Evolutionary conservation across 225 moss, liverwort and hornwort genomes (phyloP).

Genomic region (Takakia lepidozioides): DNA sequence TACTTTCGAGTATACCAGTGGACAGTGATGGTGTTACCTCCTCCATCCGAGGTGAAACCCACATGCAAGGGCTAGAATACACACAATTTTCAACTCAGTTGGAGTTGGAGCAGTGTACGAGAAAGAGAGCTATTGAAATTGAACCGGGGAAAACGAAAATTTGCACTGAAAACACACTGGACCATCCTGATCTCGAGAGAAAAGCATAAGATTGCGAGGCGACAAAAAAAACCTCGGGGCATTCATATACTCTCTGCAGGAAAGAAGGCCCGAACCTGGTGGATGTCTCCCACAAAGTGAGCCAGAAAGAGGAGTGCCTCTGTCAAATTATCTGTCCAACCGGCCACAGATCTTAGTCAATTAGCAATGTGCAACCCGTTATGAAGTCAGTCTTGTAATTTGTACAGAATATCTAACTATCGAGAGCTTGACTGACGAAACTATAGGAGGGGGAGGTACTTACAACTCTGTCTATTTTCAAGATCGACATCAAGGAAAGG

Average conservation of each 20-base stretch:
- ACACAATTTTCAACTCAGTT: too few species aligned
- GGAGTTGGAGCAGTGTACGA: too few species aligned
- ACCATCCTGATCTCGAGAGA: background rate
- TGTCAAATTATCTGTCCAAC: slow-evolving; percentile 69
- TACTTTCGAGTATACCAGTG: slow-evolving; percentile 67
- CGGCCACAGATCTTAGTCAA: too few species aligned
- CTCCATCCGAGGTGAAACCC: slow-evolving; percentile 55
- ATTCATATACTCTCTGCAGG: background rate
- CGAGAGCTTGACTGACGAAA: background rate
- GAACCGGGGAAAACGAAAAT: too few species aligned
- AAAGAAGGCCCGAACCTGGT: slow-evolving; percentile 51
- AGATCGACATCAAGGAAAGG: too few species aligned
- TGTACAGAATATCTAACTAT: background rate
- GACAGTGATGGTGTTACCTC: slow-evolving; percentile 69
- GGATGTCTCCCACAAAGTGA: slow-evolving; percentile 85
- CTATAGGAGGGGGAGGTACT: slow-evolving; percentile 9
- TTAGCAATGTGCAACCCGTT: too few species aligned
- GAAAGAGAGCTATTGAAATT: too few species aligned
- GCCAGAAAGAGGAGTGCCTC: slow-evolving; percentile 83
- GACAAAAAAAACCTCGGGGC: slow-evolving; percentile 1
- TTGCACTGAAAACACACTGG: background rate
- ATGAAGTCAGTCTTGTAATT: too few species aligned
- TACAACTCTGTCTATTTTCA: slow-evolving; percentile 7
- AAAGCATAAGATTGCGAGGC: background rate
- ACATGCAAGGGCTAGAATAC: slow-evolving; percentile 72